Evolutionary conservation across 2,329 filamentous ascomycete genomes (phyloP).

Genomic region (Paracoccidioides brasiliensis): DNA sequence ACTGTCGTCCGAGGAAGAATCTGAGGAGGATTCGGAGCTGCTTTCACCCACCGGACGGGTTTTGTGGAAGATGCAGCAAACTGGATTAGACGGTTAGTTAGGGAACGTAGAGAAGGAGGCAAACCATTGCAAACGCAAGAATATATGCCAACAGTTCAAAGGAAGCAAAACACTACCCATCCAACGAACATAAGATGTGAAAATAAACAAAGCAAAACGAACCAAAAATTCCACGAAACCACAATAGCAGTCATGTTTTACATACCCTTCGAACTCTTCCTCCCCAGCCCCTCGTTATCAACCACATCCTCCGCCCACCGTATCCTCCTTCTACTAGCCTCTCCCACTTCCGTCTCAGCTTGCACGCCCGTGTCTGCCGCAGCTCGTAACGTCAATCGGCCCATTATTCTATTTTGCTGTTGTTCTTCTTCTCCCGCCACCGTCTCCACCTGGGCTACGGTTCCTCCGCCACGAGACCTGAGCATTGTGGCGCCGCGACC

Average conservation of each 20-base stretch:
- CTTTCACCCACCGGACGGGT: constrained; percentile 72
- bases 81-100: constrained; percentile 33
- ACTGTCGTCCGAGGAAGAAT: constrained; percentile 41
- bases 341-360: not conserved
- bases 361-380: constrained; percentile 3
- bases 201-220: not conserved
- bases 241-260: not conserved
- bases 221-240: not conserved
- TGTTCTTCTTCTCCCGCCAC: not conserved
- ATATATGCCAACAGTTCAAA: not conserved
- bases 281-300: constrained; percentile 88
- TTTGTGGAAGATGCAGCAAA: constrained; percentile 98
- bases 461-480: not conserved
- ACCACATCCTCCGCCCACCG: constrained; percentile 88
- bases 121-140: not conserved
- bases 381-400: constrained; percentile 10
- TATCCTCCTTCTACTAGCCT: constrained; percentile 40
- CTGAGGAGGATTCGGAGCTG: constrained; percentile 41
- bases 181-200: not conserved
- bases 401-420: not conserved
- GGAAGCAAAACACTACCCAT: not conserved
- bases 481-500: not conserved
- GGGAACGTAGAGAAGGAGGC: not conserved
- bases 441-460: not conserved
- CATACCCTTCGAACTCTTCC: constrained; percentile 85